Base-by-base conservation (phyloP, 768 basidiomycete genomes). In the Tulasnella sp. region DNA sequence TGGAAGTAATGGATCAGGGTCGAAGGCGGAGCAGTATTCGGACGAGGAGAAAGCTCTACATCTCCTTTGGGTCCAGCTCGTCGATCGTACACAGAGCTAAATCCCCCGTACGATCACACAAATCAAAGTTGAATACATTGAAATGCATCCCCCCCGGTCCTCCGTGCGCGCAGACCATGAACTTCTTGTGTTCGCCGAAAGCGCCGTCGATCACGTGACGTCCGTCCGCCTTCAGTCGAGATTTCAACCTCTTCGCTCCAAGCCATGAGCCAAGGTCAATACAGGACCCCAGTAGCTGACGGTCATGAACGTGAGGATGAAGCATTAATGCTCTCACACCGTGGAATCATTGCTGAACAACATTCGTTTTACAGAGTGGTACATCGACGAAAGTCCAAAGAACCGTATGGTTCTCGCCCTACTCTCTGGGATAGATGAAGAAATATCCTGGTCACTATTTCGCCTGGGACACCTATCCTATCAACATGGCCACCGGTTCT, bases 401-500 rank as follows among this genome's bases (percentile, higher is more conserved):
- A 98, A 98, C 85, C 90, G 97, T 60, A 95, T 98, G 91, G 88
- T 96, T n/a, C 91, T 99, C 22, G 93, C 96, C 2, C 86, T 99
- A 60, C 90, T 92, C 37, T 98, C 95, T 20, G 93, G 92, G 6
- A 93, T 99, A 73, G 89, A 92, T 77, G 86, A 90, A 11, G 97
- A 99, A 84, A 89, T 96, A 79, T 91, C 91, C 79, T 98, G 96
- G 94, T 94, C 96, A 28, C 90, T 99, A 54, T 93, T 96, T 83
- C 92, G 94, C 74, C 89, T 99, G 14, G 92, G 93, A 81, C 90
- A 94, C 28, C 88, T 95, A n/a, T 93, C 92, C 83, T 89, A 90
- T 83, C 93, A 94, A 42, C 84, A 85, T 48, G 82, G 83, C 83
- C 95, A 96, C 76, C 88, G 91, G 76, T 95, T 97, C 85, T 84